Evolutionary conservation across 2,329 filamentous ascomycete species (phyloP).

Genomic region (Colletotrichum sp.): DNA sequence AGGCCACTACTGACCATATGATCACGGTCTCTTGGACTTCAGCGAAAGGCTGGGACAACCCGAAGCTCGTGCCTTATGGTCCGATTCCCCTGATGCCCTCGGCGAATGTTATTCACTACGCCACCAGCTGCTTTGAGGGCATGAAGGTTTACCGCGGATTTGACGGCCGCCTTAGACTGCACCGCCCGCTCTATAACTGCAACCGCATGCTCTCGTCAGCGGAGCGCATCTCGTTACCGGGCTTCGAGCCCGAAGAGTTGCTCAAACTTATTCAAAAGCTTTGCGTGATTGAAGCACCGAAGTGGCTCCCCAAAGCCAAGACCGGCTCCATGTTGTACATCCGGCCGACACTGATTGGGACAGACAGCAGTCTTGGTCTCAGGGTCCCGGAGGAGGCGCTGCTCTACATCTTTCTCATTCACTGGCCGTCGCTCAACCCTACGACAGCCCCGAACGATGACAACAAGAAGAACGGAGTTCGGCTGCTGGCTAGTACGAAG

Average conservation of each 20-base stretch:
- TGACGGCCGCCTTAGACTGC: constrained; percentile 68
- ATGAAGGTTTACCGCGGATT: constrained; percentile 72
- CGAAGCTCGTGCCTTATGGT: constrained; percentile 69
- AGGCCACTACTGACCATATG: constrained; percentile 63
- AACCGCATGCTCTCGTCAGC: constrained; percentile 54
- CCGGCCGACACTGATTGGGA: not conserved
- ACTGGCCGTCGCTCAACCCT: not conserved
- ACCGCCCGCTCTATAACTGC: constrained; percentile 68
- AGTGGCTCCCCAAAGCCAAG: not conserved
- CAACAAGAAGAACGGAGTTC: not conserved
- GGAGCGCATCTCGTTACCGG: constrained; percentile 68
- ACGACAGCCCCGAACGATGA: not conserved
- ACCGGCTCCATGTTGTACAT: not conserved
- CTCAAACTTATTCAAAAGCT: constrained; percentile 33
- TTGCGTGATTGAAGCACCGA: not conserved
- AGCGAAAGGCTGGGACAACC: constrained; percentile 66
- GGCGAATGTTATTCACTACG: constrained; percentile 74
- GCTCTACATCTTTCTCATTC: not conserved
- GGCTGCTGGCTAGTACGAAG: not conserved
- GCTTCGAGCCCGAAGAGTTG: constrained; percentile 66
- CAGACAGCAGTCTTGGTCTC: not conserved
- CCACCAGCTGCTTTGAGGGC: constrained; percentile 79
- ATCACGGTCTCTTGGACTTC: constrained; percentile 68
- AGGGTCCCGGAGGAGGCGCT: not conserved
- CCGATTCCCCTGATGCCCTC: constrained; percentile 72